Evolutionary conservation across 2,329 filamentous ascomycete genomes (phyloP).

Genomic region (Sodiomyces alkalinus): DNA sequence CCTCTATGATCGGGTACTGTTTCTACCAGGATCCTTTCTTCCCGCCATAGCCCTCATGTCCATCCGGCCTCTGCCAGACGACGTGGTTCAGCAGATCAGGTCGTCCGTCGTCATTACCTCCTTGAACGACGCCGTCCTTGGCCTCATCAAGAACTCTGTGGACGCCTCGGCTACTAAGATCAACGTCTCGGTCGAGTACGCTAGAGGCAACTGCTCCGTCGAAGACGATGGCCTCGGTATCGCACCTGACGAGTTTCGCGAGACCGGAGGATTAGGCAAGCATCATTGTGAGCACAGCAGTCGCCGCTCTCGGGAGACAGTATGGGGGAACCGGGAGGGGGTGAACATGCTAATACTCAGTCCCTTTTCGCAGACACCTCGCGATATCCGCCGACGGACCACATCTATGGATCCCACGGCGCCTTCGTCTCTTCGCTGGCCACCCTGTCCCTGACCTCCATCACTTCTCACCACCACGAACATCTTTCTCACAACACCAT

Average conservation of each 20-base stretch:
- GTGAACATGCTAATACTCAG: conserved; percentile 4
- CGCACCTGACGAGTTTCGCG: conserved; percentile 52
- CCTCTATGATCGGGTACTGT: too few species aligned
- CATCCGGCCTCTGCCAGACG: conserved; percentile 54
- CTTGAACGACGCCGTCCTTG: conserved; percentile 54
- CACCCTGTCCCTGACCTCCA: conserved; percentile 57
- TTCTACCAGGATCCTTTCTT: too few species aligned
- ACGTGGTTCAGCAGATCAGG: conserved; percentile 64
- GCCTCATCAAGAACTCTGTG: conserved; percentile 68
- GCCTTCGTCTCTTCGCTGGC: conserved; percentile 65
- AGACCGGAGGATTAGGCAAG: conserved; percentile 55
- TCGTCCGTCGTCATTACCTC: conserved; percentile 70
- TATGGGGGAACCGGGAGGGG: too few species aligned
- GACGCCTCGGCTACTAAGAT: conserved; percentile 62
- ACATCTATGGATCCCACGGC: conserved; percentile 52
- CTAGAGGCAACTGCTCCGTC: conserved; percentile 59
- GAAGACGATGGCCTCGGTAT: conserved; percentile 83
- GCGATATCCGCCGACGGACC: conserved; percentile 36
- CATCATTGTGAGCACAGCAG: conserved; percentile 48
- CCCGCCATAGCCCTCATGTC: too few species aligned
- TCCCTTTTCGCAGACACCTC: conserved; percentile 51
- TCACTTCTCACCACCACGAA: conserved; percentile 54
- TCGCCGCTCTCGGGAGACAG: too few species aligned
- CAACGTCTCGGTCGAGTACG: conserved; percentile 57
- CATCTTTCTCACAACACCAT: conserved; percentile 49